Conservation (phyloP, 2,329 filamentous ascomycete species). For the Paecilomyces dactylethromorphus region DNA sequence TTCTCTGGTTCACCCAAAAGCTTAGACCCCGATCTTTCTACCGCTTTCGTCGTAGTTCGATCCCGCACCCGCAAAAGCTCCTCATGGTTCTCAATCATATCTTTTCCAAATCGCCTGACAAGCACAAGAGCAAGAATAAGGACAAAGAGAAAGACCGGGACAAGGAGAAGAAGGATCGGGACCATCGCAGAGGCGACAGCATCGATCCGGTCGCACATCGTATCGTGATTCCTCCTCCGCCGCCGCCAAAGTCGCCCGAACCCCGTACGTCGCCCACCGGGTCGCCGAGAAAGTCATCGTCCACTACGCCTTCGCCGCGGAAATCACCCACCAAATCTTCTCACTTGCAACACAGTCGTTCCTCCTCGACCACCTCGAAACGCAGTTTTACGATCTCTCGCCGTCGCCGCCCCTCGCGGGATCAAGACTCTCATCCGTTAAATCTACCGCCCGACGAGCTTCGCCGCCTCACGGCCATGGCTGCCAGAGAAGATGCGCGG, state of each 20-base stretch:
- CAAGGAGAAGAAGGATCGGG: neutral
- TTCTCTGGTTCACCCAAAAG: neutral
- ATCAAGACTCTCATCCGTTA: conserved; percentile 73
- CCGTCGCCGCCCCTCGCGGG: conserved; percentile 34
- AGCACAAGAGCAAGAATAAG: conserved; percentile 14
- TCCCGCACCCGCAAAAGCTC: conserved; percentile 12
- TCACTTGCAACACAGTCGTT: conserved; percentile 19
- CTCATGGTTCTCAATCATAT: conserved; percentile 31
- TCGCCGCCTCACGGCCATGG: conserved; percentile 56
- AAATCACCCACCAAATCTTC: conserved; percentile 14
- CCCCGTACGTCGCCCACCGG: neutral
- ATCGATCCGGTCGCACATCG: conserved; percentile 3
- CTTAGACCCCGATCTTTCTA: conserved; percentile 20
- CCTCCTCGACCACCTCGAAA: conserved; percentile 21
- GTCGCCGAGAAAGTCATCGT: neutral
- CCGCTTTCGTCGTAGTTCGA: conserved; percentile 36
- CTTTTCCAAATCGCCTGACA: conserved; percentile 27
- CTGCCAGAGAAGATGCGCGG: conserved; percentile 41
- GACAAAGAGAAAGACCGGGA: conserved; percentile 8
- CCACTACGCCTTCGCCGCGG: conserved; percentile 1
- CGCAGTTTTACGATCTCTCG: conserved; percentile 27
- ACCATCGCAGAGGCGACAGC: neutral
- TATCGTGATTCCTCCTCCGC: conserved; percentile 5
- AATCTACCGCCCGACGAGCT: conserved; percentile 87
- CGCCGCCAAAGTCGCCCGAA: neutral